phyloP scores from a whole-genome alignment of 768 basidiomycete genomes.

The Rickenella mellea region DNA sequence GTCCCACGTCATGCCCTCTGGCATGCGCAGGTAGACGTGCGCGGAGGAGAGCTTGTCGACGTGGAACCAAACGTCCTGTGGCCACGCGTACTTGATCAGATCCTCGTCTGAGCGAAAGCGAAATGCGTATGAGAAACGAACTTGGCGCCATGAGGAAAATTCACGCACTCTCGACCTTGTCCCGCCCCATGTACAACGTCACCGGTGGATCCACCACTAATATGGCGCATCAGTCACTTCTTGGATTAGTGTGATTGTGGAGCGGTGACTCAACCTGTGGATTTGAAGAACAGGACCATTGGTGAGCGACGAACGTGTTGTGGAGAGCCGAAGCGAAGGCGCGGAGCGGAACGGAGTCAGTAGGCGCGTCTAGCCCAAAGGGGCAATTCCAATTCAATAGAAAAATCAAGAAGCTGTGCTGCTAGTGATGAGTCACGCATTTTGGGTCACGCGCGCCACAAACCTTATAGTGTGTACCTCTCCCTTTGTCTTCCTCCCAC shows the following conservation, averaged over 20 bases:
- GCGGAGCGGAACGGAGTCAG: no score
- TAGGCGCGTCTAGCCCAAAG: no score
- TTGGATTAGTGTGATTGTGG: background rate
- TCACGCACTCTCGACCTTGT: constrained; percentile 87
- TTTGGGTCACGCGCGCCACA: no score
- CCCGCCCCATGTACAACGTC: constrained; percentile 87
- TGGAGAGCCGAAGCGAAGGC: background rate
- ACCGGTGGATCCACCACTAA: constrained; percentile 55
- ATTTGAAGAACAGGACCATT: constrained; percentile 62
- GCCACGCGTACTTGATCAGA: constrained; percentile 86
- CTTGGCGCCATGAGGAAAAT: background rate
- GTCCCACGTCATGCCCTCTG: constrained; percentile 78
- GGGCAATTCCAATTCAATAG: no score
- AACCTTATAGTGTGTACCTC: no score
- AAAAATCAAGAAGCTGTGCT: no score
- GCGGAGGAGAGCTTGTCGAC: constrained; percentile 97
- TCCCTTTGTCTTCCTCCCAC: no score
- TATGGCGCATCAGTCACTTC: constrained; percentile 5
- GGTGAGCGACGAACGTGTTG: background rate
- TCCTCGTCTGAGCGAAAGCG: constrained; percentile 68
- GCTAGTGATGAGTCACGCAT: no score
- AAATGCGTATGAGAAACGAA: background rate
- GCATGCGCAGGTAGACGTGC: constrained; percentile 92
- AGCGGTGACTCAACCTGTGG: constrained; percentile 25
- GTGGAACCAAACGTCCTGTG: constrained; percentile 89